Base-by-base conservation (phyloP, 2,329 filamentous ascomycete species). In the Hymenoscyphus linearis region DNA sequence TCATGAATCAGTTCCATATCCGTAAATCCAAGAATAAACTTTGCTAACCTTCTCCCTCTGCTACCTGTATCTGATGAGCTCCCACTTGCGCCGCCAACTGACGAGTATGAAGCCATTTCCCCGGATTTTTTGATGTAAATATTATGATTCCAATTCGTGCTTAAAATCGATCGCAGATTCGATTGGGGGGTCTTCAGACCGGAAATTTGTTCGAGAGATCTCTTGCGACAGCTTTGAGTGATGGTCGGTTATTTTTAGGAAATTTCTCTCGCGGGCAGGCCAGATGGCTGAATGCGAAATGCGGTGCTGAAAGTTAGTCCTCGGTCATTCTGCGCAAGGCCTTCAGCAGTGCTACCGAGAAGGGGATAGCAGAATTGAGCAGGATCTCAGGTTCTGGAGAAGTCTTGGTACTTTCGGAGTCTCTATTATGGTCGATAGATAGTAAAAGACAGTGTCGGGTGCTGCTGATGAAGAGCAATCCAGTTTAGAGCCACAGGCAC, bases 91-190 rank as follows among this genome's bases (percentile, higher is more conserved):
- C 60, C 60, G 44, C 62, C 63, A 14, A 71, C 66, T 2, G 69
- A 59, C 44, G 67, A 68, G 53, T 73, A 73, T 16, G 66, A 69
- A 52, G 60, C 64, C 71, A 72, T 72, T 60, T 34, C 44, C 44
- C 44, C 44, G 44, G 44, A 50, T 26, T 50, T 50, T 50, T 25
- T 18, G 10, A 50, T 50, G 25, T 22, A n/a, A 26, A 22, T 22
- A 50, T 22, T 22, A 47, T 22, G 44, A 13, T 50, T 50, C 44
- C 44, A 50, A 50, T 50, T 9, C 44, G 44, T 50, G 44, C 18
- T 50, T 13, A 13, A 10, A 3, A 2, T 25, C 44, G 3, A 50
- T 50, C 18, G 44, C 44, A 25, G 18, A 22, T 50, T 47, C 44
- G 22, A 50, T 25, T 25, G 22, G 22, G 12, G 10, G 18, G 7